Evolutionary conservation across 208 protist genomes (phyloP), one percentile per base, ranked within the genome.

Genomic region (Crithidia thermophila): DNA sequence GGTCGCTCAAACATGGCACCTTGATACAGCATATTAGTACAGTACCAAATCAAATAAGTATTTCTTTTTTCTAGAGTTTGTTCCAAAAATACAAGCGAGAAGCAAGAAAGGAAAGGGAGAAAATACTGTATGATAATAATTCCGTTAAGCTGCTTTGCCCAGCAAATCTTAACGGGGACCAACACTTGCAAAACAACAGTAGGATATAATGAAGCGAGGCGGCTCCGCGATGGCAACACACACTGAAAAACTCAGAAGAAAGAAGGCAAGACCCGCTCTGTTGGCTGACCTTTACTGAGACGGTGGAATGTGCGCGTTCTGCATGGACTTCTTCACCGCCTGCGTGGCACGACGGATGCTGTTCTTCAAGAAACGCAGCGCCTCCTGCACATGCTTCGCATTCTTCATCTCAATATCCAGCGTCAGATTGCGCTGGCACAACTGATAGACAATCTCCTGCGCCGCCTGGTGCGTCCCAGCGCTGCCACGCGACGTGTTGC

Each of bases 381-480:
- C 78, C 59, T 65, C 66, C 53, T 77, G 40, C 42, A 84, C 84
- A 23, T 79, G 70, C 50, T 68, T 69, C 18, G 51, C 31, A 37
- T 36, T 85, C 63, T 81, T 67, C 71, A 85, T 67, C 31, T 75
- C 64, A 27, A 88, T 78, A n/a, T 79, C 72, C 33, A 88, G 55
- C 33, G 58, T 55, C 42, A 83, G 27, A 4, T 63, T 68, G n/a
- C 70, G 50, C 23, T 66, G 56, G 23, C 56, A 68, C 31, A 84
- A 58, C 30, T 57, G 63, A 25, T 39, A 50, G 36, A 78, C 66
- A 28, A 67, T 49, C 14, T 76, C 62, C 40, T 77, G 65, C 59
- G 43, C 45, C 49, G n/a, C 45, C 37, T 72, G 58, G 7, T 37
- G 61, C 18, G 36, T 30, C 3, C 52, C 65, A 13, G 36, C 33